A percentile compares a stretch with the other conserved stretches of the same genome.
Evolutionary conservation across 768 basidiomycete species (phyloP).

Genomic region (Pluteus cervinus): DNA sequence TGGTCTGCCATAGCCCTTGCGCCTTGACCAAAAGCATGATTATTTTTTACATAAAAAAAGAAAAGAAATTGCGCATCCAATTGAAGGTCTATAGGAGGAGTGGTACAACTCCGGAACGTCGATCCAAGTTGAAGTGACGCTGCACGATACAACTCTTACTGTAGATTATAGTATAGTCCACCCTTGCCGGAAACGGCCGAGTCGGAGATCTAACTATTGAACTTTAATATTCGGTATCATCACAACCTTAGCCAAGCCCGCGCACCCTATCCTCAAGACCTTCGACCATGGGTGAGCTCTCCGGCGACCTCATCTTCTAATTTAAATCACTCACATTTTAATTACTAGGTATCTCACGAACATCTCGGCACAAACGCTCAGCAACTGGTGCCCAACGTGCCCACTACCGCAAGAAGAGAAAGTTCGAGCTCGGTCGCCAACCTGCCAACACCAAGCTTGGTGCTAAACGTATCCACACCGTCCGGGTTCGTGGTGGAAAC

Average conservation of each 20-base stretch:
- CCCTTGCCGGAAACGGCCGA: conserved; percentile 21
- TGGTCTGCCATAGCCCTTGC: no score
- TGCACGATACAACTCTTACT: no score
- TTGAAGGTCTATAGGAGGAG: no score
- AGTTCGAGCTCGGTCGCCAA: conserved; percentile 99
- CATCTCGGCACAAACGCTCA: conserved; percentile 96
- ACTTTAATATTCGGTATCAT: conserved; percentile 50
- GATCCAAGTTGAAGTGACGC: no score
- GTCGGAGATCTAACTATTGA: conserved; percentile 31
- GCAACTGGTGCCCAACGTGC: conserved; percentile 88
- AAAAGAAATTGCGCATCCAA: no score
- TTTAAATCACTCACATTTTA: conserved; percentile 9
- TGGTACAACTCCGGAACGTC: no score
- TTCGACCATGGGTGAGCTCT: conserved; percentile 66
- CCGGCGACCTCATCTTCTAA: conserved; percentile 8
- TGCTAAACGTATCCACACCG: conserved; percentile 89
- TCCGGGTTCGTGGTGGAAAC: conserved; percentile 95
- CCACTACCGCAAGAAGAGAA: conserved; percentile 99
- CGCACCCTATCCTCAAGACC: conserved; percentile 63
- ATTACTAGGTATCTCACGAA: conserved; percentile 85
- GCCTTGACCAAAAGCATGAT: no score
- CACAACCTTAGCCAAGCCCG: conserved; percentile 38
- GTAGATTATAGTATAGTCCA: no score
- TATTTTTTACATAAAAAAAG: no score
- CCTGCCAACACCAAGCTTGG: conserved; percentile 97